These are phyloP conservation scores for Suillus variegatus DNA, from an alignment of 768 basidiomycete species.

Conservation along the genomic window DNA sequence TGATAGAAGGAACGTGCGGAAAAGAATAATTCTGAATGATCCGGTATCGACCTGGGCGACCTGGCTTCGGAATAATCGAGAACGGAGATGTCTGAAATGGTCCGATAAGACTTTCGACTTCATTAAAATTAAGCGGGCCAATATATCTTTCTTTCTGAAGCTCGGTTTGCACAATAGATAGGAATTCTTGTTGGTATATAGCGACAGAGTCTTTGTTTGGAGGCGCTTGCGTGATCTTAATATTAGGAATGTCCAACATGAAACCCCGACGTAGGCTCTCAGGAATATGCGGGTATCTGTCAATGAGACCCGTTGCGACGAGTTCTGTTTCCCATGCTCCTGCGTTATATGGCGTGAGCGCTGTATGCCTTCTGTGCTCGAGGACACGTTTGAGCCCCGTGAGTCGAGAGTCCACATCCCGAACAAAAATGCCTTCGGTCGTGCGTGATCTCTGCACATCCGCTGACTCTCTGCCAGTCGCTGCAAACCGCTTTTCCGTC, in stretches of 20 bases:
- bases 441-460: too few relatives aligned
- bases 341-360: neutral
- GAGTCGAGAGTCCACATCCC: neutral
- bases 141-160: neutral
- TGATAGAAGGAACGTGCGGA: neutral
- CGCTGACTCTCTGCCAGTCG: too few relatives aligned
- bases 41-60: too few relatives aligned
- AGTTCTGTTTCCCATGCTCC: neutral
- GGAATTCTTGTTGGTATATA: neutral
- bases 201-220: neutral
- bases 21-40: neutral
- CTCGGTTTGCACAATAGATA: neutral
- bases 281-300: neutral
- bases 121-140: too few relatives aligned
- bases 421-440: neutral
- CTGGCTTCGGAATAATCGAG: neutral
- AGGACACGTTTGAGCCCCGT: neutral
- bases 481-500: too few relatives aligned
- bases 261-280: neutral
- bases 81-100: neutral
- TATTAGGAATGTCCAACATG: neutral
- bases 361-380: neutral
- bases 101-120: neutral
- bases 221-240: neutral
- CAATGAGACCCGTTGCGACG: neutral